These are phyloP conservation scores for Quercus cerris DNA, from an alignment of 306 rosid species.

Conservation along the genomic window DNA sequence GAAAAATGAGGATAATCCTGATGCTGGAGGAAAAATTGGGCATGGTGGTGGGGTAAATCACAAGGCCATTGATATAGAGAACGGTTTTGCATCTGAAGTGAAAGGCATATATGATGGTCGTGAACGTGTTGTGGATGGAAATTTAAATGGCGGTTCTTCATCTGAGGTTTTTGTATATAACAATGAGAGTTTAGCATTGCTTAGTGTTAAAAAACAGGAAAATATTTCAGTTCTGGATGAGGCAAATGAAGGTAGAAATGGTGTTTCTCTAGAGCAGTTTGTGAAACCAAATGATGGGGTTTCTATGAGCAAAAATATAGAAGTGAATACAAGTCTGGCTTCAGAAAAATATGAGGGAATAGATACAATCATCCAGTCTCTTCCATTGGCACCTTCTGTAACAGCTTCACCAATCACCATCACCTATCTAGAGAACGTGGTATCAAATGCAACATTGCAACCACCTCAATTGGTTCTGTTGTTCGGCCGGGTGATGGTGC, in stretches of 20 bases:
- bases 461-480: constrained; percentile 28
- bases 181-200: constrained; percentile 21
- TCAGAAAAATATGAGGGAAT: constrained; percentile 28
- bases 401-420: constrained; percentile 27
- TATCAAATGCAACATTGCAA: constrained; percentile 21
- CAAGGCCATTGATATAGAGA: constrained; percentile 18
- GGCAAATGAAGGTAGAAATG: constrained; percentile 28
- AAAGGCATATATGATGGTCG: constrained; percentile 10
- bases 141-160: constrained; percentile 17
- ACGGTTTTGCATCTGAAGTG: not conserved
- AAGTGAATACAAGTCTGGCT: constrained; percentile 16
- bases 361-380: constrained; percentile 14
- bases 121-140: constrained; percentile 17
- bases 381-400: constrained; percentile 7
- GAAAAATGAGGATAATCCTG: constrained; percentile 15
- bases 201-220: constrained; percentile 20
- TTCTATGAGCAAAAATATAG: constrained; percentile 21
- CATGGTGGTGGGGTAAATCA: not conserved
- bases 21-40: constrained; percentile 26
- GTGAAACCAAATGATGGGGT: constrained; percentile 25
- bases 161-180: constrained; percentile 25
- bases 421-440: constrained; percentile 13
- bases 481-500: constrained; percentile 18
- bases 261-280: constrained; percentile 31
- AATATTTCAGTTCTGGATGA: constrained; percentile 20